Evolutionary conservation across 768 basidiomycete species (phyloP).

Genomic region (Rhizopogon vulgaris): DNA sequence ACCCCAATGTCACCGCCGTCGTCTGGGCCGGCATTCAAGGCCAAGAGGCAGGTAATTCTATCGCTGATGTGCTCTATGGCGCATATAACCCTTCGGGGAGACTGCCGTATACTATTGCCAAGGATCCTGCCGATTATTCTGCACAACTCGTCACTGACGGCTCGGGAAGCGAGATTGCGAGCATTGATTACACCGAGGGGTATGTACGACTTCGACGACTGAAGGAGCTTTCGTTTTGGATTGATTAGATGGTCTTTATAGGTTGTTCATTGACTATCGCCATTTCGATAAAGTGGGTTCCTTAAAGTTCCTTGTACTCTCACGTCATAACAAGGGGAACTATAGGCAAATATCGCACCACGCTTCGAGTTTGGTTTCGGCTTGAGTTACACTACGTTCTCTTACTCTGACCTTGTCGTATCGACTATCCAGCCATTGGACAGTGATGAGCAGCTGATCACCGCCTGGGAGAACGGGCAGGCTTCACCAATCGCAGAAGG

Average conservation of each 20-base stretch:
- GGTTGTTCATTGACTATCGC: constrained; percentile 60
- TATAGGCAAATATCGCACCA: constrained; percentile 59
- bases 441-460: constrained; percentile 15
- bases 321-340: not conserved
- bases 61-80: constrained; percentile 71
- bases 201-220: constrained; percentile 15
- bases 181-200: constrained; percentile 57
- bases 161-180: constrained; percentile 30
- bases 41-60: constrained; percentile 61
- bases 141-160: constrained; percentile 41
- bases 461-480: constrained; percentile 47
- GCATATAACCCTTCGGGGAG: constrained; percentile 62
- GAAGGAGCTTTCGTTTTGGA: not conserved
- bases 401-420: constrained; percentile 26
- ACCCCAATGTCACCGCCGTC: constrained; percentile 71
- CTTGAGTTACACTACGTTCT: constrained; percentile 40
- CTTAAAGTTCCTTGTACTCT: not conserved
- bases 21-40: constrained; percentile 67
- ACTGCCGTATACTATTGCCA: constrained; percentile 73
- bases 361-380: constrained; percentile 45
- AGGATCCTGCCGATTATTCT: constrained; percentile 49
- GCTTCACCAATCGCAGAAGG: constrained; percentile 45
- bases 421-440: constrained; percentile 34
- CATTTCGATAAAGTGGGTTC: constrained; percentile 50
- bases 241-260: constrained; percentile 15